Base-by-base conservation (phyloP, 805 yeast species). In the Wickerhamomyces chambardii region DNA sequence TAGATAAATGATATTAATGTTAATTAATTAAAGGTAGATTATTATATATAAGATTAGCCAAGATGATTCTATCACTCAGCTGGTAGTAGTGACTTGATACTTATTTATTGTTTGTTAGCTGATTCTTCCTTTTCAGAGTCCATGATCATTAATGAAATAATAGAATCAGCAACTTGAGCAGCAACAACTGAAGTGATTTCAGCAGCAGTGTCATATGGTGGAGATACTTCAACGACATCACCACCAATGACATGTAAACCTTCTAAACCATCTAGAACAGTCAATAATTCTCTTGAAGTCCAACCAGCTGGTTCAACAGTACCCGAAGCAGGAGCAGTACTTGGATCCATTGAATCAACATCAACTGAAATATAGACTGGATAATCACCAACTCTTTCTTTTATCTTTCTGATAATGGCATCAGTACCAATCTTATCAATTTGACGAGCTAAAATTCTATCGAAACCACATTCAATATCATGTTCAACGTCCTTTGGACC, bases 101-200 rank as follows among this genome's bases (percentile, higher is more conserved):
- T 19, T 6, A 24, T 24, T 24, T 24, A 24, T 24, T 24, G 7
- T 10, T 24, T 12, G 7, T 10, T 9, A 5, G 7, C 22, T 6
- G 22, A 11, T 24, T 24, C 26, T 24, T 15, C 10, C 15, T 28
- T 17, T 9, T 9, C n/a, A 12, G 52, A 42, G 16, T 47, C 51
- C 39, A 55, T 48, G 27, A 63, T 50, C 58, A 68, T 59, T 33
- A 66, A 47, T 7, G 66, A 58, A 37, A 68, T 55, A 31, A 68
- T 51, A 15, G 66, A 64, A 44, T 71, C 78, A 31, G 72, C 73
- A 33, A 75, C 74, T 39, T 76, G 79, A 3, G 82, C 76, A 4
- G 81, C 86, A 4, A 79, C 77, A 40, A 77, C 56, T 14, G 78
- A 70, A 5, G 86, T 78, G 38, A 70, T 64, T 42, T 71, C 84